A percentile compares a stretch with the other conserved stretches of the same genome.
Conservation (phyloP, 2,329 filamentous ascomycete species). For the Aspergillus udagawae region DNA sequence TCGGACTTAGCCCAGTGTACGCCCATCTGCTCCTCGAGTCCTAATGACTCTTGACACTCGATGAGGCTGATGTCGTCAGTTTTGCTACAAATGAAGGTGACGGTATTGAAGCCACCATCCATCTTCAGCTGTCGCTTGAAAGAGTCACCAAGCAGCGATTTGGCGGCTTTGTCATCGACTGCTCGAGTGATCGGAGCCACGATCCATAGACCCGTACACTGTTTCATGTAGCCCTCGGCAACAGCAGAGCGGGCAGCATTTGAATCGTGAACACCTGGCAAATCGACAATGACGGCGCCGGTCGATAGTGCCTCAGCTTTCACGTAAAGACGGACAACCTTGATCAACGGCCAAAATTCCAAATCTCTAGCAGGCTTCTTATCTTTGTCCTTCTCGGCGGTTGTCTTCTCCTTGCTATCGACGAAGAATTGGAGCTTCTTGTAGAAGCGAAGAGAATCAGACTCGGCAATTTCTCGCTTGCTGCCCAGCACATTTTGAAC, state of each 20-base stretch:
- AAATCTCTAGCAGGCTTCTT: conserved; percentile 8
- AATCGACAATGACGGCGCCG: conserved; percentile 8
- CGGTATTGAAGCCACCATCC: conserved; percentile 50
- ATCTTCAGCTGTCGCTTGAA: conserved; percentile 59
- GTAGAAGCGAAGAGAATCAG: background rate
- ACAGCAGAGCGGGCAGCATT: conserved; percentile 10
- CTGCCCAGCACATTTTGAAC: background rate
- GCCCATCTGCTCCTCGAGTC: conserved; percentile 21
- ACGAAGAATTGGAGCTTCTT: background rate
- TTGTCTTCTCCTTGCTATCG: conserved; percentile 49
- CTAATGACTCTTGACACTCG: conserved; percentile 42
- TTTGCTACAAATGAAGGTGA: conserved; percentile 62
- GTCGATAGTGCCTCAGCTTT: conserved; percentile 7
- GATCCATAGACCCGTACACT: conserved; percentile 11
- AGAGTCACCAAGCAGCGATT: conserved; percentile 52
- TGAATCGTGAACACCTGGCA: conserved; percentile 10
- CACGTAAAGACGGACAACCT: conserved; percentile 9
- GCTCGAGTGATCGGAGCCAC: conserved; percentile 49
- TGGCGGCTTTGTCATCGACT: conserved; percentile 58
- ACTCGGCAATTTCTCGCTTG: background rate
- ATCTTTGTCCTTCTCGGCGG: conserved; percentile 38
- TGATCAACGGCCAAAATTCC: conserved; percentile 41
- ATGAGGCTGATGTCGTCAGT: conserved; percentile 57
- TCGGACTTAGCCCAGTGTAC: background rate
- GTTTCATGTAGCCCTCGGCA: conserved; percentile 8